Evolutionary conservation across 345 rosid genomes (phyloP).

Genomic region (Brassica nigra): DNA sequence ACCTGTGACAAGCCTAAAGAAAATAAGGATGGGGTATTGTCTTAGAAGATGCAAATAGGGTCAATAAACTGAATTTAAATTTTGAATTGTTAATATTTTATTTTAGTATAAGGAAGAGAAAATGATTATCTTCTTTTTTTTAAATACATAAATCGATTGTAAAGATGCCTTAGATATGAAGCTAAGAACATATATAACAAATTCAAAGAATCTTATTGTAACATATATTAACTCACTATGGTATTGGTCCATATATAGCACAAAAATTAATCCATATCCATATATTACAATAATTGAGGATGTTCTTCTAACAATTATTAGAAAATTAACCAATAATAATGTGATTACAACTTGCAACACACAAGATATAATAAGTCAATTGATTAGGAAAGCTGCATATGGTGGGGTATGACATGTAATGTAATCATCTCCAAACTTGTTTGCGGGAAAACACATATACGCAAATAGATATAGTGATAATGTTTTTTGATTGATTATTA

Average conservation of each 20-base stretch:
- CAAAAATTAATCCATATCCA: slow-evolving; percentile 22
- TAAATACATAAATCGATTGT: background rate
- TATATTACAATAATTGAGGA: slow-evolving; percentile 31
- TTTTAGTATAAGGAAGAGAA: background rate
- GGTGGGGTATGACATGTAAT: slow-evolving; percentile 39
- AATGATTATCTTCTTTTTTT: slow-evolving; percentile 6
- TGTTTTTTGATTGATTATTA: slow-evolving; percentile 26
- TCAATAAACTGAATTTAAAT: background rate
- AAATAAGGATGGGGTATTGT: background rate
- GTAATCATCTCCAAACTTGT: slow-evolving; percentile 28
- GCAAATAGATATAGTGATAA: slow-evolving; percentile 30
- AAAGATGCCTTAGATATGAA: slow-evolving; percentile 32
- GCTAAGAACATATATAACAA: slow-evolving; percentile 24
- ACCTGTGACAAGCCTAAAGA: background rate
- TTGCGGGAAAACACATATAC: slow-evolving; percentile 6
- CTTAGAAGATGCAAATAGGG: background rate
- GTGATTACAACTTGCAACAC: slow-evolving; percentile 37
- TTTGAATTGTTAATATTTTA: background rate
- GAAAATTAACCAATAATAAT: slow-evolving; percentile 27
- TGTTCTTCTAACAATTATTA: slow-evolving; percentile 26
- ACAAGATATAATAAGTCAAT: slow-evolving; percentile 4
- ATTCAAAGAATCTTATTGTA: slow-evolving; percentile 18
- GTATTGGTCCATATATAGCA: slow-evolving; percentile 2
- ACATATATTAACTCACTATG: slow-evolving; percentile 17
- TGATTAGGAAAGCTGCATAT: slow-evolving; percentile 33